These are phyloP conservation scores for Aspergillus funiculosus DNA, from an alignment of 495 filamentous ascomycete species.

Conservation along the genomic window DNA sequence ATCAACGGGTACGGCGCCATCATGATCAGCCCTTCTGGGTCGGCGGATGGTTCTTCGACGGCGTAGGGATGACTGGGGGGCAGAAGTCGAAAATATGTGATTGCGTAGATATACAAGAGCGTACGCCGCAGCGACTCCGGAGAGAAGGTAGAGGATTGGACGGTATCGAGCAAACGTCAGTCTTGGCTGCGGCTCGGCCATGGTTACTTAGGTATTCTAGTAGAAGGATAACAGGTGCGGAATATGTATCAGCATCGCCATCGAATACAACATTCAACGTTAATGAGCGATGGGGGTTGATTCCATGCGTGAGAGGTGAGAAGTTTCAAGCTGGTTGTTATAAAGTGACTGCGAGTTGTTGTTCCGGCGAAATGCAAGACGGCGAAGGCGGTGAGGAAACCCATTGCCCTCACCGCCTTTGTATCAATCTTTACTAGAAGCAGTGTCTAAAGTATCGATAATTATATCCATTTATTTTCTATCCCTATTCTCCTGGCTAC, in stretches of 20 bases:
- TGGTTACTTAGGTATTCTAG: conserved; percentile 24
- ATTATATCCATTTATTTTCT: too few relatives aligned
- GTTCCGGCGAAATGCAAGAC: neutral
- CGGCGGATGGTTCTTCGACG: conserved; percentile 46
- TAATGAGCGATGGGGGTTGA: neutral
- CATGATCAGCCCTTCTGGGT: conserved; percentile 29
- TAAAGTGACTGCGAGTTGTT: neutral
- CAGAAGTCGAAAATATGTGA: conserved; percentile 26
- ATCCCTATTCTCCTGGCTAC: too few relatives aligned
- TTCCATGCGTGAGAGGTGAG: neutral
- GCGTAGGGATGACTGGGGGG: conserved; percentile 32
- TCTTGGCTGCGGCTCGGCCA: conserved; percentile 34
- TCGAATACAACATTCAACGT: neutral
- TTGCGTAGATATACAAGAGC: conserved; percentile 45
- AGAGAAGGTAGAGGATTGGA: conserved; percentile 44
- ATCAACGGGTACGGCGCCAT: conserved; percentile 21
- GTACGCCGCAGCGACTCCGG: conserved; percentile 45
- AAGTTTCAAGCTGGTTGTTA: neutral
- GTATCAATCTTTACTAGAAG: too few relatives aligned
- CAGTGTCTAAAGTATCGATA: too few relatives aligned
- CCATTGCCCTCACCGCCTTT: neutral
- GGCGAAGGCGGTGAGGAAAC: conserved; percentile 7
- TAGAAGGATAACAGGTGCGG: conserved; percentile 15
- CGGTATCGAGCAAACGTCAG: conserved; percentile 44
- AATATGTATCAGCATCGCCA: conserved; percentile 14